A percentile compares a stretch with the other conserved stretches of the same genome.
phyloP scores from a whole-genome alignment of 2,329 filamentous ascomycete species.

The Myotisia sp. region DNA sequence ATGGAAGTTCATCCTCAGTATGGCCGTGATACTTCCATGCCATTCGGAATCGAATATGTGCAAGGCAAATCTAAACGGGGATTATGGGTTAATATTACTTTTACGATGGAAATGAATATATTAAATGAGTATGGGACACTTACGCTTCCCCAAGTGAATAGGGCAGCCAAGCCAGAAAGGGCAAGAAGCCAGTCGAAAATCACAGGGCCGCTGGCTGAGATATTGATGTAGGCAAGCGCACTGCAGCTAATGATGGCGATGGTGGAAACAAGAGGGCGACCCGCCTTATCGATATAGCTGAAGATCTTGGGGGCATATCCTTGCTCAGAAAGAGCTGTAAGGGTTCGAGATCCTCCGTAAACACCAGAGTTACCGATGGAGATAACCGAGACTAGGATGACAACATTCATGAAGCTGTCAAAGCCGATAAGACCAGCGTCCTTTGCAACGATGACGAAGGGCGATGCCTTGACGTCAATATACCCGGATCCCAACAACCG shows the following conservation, averaged over 20 bases:
- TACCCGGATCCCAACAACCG: slow-evolving; percentile 28
- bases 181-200: slow-evolving; percentile 53
- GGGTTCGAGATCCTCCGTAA: slow-evolving; percentile 43
- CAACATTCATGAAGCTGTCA: slow-evolving; percentile 52
- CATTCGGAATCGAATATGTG: slow-evolving; percentile 53
- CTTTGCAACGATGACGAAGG: slow-evolving; percentile 52
- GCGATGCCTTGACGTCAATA: slow-evolving; percentile 38
- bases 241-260: slow-evolving; percentile 28
- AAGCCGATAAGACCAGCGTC: slow-evolving; percentile 47
- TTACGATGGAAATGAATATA: not conserved
- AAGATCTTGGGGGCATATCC: slow-evolving; percentile 33
- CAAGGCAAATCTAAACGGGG: slow-evolving; percentile 38
- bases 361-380: slow-evolving; percentile 46
- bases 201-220: slow-evolving; percentile 31
- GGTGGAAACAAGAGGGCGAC: slow-evolving; percentile 32
- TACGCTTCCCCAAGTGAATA: slow-evolving; percentile 50
- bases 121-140: slow-evolving; percentile 4
- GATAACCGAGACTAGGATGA: slow-evolving; percentile 49
- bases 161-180: slow-evolving; percentile 46
- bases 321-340: slow-evolving; percentile 39
- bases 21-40: slow-evolving; percentile 47
- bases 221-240: slow-evolving; percentile 29
- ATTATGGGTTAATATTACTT: not conserved
- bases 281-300: slow-evolving; percentile 32
- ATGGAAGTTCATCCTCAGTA: slow-evolving; percentile 48